These are phyloP conservation scores for Hippophae gyantsensis DNA, from an alignment of 306 rosid genomes.

Conservation along the genomic window DNA sequence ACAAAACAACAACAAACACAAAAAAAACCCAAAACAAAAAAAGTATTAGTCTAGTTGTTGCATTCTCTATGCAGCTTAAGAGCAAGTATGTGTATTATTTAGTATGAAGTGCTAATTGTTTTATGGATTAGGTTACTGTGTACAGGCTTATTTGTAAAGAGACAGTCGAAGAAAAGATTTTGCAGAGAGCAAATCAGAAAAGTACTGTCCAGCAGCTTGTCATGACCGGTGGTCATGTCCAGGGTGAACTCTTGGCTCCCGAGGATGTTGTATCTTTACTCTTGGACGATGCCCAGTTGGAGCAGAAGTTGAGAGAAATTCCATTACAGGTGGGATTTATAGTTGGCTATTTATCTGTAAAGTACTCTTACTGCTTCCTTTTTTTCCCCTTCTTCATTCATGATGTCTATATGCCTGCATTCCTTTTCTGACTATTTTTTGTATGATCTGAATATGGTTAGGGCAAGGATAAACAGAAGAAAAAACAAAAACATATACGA, in stretches of 20 bases:
- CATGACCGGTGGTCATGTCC: slow-evolving; percentile 98
- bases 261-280: slow-evolving; percentile 96
- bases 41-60: neutral
- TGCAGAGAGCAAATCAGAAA: slow-evolving; percentile 93
- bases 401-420: too few relatives aligned
- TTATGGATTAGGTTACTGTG: slow-evolving; percentile 65
- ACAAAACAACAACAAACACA: too few relatives aligned
- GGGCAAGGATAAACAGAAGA: slow-evolving; percentile 81
- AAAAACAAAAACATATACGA: slow-evolving; percentile 64
- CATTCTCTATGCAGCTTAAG: neutral
- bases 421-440: slow-evolving; percentile 2
- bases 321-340: slow-evolving; percentile 62
- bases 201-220: slow-evolving; percentile 97
- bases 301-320: slow-evolving; percentile 77
- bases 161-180: slow-evolving; percentile 98
- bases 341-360: slow-evolving; percentile 4
- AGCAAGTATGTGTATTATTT: too few relatives aligned
- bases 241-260: slow-evolving; percentile 93
- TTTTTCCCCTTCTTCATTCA: too few relatives aligned
- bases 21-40: too few relatives aligned
- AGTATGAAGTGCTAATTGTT: neutral
- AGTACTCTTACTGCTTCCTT: too few relatives aligned
- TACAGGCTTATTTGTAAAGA: slow-evolving; percentile 96
- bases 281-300: slow-evolving; percentile 89
- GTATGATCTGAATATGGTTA: slow-evolving; percentile 24